Percentiles rank a stretch among this genome's conserved stretches.
Evolutionary conservation across 2,329 filamentous ascomycete genomes (phyloP).

Genomic region (Karstenula rhodostoma): DNA sequence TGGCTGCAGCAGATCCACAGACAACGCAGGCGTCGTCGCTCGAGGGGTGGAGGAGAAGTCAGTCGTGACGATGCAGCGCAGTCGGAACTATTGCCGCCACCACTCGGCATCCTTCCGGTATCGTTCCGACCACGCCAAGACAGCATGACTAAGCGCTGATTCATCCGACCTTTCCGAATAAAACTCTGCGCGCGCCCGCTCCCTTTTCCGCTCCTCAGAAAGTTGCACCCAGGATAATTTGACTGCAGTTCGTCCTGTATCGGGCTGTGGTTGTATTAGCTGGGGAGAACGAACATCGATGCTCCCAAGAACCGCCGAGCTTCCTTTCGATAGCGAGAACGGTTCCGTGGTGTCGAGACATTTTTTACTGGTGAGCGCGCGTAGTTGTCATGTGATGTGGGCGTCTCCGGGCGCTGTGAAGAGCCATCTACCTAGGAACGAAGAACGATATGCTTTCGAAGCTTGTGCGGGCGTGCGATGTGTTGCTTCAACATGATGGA

Average conservation of each 20-base stretch:
- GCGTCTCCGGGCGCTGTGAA: no score
- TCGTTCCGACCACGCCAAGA: not conserved
- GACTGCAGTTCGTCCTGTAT: conserved; percentile 54
- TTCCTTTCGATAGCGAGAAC: conserved; percentile 11
- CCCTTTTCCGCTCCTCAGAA: conserved; percentile 23
- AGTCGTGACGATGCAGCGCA: not conserved
- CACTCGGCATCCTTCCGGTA: not conserved
- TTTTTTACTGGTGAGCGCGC: not conserved
- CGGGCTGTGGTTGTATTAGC: conserved; percentile 62
- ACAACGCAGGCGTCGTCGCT: conserved; percentile 17
- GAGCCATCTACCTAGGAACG: no score
- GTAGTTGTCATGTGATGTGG: no score
- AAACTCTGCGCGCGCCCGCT: conserved; percentile 9
- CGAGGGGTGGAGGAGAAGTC: conserved; percentile 12
- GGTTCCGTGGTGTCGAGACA: conserved; percentile 23
- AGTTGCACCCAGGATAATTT: conserved; percentile 57
- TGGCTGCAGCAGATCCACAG: conserved; percentile 22
- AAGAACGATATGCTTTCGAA: no score
- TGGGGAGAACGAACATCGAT: conserved; percentile 51
- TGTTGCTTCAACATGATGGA: no score
- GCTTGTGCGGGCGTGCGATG: no score
- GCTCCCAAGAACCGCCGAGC: conserved; percentile 20
- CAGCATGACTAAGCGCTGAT: not conserved
- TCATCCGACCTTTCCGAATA: not conserved
- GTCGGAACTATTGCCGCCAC: not conserved